phyloP scores from a whole-genome alignment of 129 eudicot species.

The Helianthus annuus region HanXRQr2.0-SUNRISE NC_035434.2:119594141-119594640 shows the following conservation, averaged over 20 bases:
- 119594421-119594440: constrained; percentile 78
- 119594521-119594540: neutral
- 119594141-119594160: too few species aligned
- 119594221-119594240: neutral
- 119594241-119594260: neutral
- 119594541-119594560: constrained; percentile 11
- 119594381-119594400: constrained; percentile 85
- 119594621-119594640: constrained; percentile 77
- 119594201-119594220: neutral
- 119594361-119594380: constrained; percentile 68
- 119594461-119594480: constrained; percentile 86
- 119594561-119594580: constrained; percentile 61
- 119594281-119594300: neutral
- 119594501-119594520: neutral
- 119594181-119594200: neutral
- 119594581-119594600: constrained; percentile 87
- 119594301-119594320: neutral
- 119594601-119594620: constrained; percentile 76
- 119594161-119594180: too few species aligned
- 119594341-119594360: neutral
- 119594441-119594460: constrained; percentile 95
- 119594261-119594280: neutral
- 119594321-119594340: neutral
- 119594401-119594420: constrained; percentile 98
- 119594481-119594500: constrained; percentile 61